Evolutionary conservation across 2,329 filamentous ascomycete genomes (phyloP).

Genomic region (Mariannaea elegans): DNA sequence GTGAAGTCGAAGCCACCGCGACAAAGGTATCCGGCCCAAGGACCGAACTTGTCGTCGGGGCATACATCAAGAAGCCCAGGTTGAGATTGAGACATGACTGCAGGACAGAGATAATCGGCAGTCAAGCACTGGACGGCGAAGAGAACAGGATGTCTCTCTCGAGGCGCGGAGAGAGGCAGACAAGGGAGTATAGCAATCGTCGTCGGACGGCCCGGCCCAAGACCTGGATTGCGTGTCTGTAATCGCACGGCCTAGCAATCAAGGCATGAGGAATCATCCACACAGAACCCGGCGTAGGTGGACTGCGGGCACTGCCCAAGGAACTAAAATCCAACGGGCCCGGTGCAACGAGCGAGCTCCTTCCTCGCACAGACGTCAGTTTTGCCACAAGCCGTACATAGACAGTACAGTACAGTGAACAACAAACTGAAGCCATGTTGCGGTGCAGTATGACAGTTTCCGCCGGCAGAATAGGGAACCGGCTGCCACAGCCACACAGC

Average conservation of each 20-base stretch:
- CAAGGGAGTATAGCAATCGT: not conserved
- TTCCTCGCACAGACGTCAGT: not conserved
- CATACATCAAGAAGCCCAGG: not conserved
- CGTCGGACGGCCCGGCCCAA: not conserved
- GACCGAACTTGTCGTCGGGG: conserved; percentile 14
- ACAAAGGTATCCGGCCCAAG: conserved; percentile 19
- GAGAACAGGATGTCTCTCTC: not conserved
- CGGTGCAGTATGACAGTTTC: no score
- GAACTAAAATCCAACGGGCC: no score
- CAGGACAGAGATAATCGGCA: not conserved
- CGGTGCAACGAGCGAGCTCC: not conserved
- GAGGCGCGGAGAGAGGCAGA: not conserved
- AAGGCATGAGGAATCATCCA: not conserved
- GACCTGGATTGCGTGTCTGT: not conserved
- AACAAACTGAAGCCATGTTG: no score
- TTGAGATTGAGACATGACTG: not conserved
- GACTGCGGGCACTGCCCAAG: no score
- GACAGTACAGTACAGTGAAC: no score
- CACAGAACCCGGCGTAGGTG: not conserved
- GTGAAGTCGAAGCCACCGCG: conserved; percentile 36
- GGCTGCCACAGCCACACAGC: not conserved
- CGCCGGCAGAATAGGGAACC: not conserved
- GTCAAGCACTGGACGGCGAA: no score
- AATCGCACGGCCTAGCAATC: not conserved
- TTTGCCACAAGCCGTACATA: no score